Evolutionary conservation across 306 rosid species (phyloP).

Genomic region (Ammopiptanthus mongolicus): DNA sequence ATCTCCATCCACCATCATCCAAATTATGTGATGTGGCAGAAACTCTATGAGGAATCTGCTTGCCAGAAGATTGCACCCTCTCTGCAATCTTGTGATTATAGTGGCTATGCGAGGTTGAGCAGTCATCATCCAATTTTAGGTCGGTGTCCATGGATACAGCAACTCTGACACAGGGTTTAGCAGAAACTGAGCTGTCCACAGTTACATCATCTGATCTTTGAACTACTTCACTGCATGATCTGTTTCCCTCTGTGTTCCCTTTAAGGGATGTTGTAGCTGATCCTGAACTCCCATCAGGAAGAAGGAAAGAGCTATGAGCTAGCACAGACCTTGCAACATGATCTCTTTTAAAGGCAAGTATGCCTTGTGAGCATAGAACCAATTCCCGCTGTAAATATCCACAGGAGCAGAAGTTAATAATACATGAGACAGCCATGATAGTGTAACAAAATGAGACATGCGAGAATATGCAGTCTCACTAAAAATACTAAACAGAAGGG

Average conservation of each 20-base stretch:
- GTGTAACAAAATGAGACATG: background rate
- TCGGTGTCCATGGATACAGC: conserved; percentile 59
- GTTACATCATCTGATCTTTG: conserved; percentile 93
- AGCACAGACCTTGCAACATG: conserved; percentile 67
- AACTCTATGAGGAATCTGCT: conserved; percentile 81
- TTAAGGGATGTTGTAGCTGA: conserved; percentile 96
- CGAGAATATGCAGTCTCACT: background rate
- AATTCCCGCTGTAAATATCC: conserved; percentile 75
- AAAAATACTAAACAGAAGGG: background rate
- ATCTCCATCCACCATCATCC: conserved; percentile 76
- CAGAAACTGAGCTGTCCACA: conserved; percentile 75
- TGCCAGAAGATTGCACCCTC: conserved; percentile 69
- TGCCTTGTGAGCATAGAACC: conserved; percentile 81
- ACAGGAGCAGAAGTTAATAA: conserved; percentile 8
- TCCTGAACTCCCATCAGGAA: conserved; percentile 85
- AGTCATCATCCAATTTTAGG: conserved; percentile 75
- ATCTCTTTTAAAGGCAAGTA: conserved; percentile 85
- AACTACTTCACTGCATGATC: conserved; percentile 77
- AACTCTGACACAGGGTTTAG: conserved; percentile 51
- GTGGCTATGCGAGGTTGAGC: conserved; percentile 70
- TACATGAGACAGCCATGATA: background rate
- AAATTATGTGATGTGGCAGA: conserved; percentile 38
- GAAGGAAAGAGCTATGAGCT: conserved; percentile 54
- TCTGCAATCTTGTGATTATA: conserved; percentile 45
- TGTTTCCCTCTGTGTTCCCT: conserved; percentile 71